Percentiles rank a stretch among this genome's conserved stretches.
phyloP scores from a whole-genome alignment of 2,329 filamentous ascomycete species.

The Domatiomyces globalis region DNA sequence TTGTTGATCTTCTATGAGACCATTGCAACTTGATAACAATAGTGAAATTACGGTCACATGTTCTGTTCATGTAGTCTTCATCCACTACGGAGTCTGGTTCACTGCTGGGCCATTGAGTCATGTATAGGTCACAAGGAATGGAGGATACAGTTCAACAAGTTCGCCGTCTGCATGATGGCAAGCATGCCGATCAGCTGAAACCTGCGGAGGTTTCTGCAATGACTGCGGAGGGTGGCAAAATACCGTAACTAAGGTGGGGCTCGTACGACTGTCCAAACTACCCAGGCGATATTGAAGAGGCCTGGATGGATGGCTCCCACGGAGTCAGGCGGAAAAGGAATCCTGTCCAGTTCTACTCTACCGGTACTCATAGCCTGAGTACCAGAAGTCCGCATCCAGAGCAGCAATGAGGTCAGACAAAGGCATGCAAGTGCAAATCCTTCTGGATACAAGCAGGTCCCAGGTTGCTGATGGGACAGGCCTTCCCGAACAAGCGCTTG shows the following conservation, averaged over 20 bases:
- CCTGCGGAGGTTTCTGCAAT: not conserved
- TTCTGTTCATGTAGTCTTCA: too few relatives aligned
- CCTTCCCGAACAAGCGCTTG: not conserved
- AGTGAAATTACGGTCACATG: too few relatives aligned
- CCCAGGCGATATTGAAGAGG: not conserved
- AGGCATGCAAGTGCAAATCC: too few relatives aligned
- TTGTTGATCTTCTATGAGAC: too few relatives aligned
- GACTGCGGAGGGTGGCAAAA: not conserved
- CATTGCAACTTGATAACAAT: too few relatives aligned
- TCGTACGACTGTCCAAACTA: not conserved
- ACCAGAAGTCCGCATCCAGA: too few relatives aligned
- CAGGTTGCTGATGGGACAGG: not conserved
- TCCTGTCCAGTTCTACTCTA: too few relatives aligned
- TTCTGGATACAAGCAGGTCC: not conserved
- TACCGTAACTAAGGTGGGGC: not conserved
- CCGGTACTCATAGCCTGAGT: too few relatives aligned
- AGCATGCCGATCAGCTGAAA: not conserved
- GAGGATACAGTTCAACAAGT: too few relatives aligned
- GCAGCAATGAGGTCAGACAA: not conserved
- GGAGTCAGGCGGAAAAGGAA: not conserved
- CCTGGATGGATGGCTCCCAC: not conserved
- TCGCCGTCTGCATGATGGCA: not conserved
- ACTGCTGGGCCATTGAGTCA: too few relatives aligned
- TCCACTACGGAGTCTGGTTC: too few relatives aligned
- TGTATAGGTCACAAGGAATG: too few relatives aligned